Base-by-base conservation (phyloP, 148 eudicot species). In the Fagopyrum homotropicum region DNA sequence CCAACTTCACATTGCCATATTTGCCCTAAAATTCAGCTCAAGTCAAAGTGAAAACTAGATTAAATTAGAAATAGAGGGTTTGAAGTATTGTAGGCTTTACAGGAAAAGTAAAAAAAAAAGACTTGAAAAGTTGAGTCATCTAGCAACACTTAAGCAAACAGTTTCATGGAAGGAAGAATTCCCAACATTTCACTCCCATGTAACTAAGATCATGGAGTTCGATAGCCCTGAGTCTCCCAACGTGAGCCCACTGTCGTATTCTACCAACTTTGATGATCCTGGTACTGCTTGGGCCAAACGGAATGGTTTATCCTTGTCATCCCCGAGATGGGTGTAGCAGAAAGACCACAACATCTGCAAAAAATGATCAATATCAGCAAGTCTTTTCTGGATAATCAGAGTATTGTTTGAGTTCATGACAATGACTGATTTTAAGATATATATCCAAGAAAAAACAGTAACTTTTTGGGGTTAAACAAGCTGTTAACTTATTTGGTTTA, bases 281-380 rank as follows among this genome's bases (percentile, higher is more conserved):
- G 97, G 98, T 43, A 94, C 85, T 73, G 97, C 92, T 51, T 89
- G 89, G n/a, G 90, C 83, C 82, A 94, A 82, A 19, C 88, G 89
- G 63, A 94, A 89, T 22, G 81, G 76, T 48, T 81, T 79, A 10
- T 48, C 64, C 72, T 87, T 85, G 1, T 80, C 84, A 79, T 92
- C 96, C 49, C 83, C 82, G 45, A 94, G 89, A 79, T 86, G 87
- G 52, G 90, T 76, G 73, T 78, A 77, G 87, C 97, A 92, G 85
- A 92, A 94, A 43, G 98, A 94, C 98, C 98, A 94, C 73, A 92
- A 68, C 80, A 94, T 60, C 97, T 94, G 88, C 80, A 81, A 52
- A 74, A 11, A 73, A 26, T 3, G 10, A 50, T 11, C 15, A 1
- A 12, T 14, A 64, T 64, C 52, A 49, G 52, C 52, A 8, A 49